phyloP scores from a whole-genome alignment of 768 basidiomycete species.

The Tricholoma hemisulphureum region DNA sequence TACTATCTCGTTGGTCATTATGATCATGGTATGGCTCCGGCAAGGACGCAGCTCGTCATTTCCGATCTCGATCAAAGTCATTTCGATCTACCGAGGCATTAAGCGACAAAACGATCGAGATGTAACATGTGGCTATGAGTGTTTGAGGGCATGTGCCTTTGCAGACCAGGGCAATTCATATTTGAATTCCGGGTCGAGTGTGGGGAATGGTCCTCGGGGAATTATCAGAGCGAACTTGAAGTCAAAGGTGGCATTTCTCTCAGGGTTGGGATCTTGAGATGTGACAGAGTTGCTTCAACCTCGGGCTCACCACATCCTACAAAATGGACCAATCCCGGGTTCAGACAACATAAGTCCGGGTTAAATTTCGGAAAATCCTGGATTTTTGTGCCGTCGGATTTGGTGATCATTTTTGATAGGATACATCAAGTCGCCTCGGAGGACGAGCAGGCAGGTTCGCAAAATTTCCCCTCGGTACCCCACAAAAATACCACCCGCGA shows the following conservation, averaged over 20 bases:
- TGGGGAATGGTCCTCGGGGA: conserved; percentile 2
- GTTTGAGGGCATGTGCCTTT: neutral
- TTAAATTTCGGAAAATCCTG: conserved; percentile 10
- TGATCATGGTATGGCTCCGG: too few species aligned
- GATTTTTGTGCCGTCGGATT: conserved; percentile 8
- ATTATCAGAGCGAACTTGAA: neutral
- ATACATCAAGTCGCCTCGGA: conserved; percentile 12
- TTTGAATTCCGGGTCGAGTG: neutral
- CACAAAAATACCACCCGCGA: too few species aligned
- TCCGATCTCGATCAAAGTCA: neutral
- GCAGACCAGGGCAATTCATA: neutral
- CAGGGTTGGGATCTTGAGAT: conserved; percentile 9
- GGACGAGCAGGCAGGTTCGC: neutral
- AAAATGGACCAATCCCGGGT: conserved; percentile 10
- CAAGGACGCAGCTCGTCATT: too few species aligned
- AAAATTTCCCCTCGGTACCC: neutral
- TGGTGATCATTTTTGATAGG: conserved; percentile 4
- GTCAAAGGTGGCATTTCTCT: neutral
- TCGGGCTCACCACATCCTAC: conserved; percentile 8
- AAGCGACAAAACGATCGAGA: neutral
- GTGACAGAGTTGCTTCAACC: conserved; percentile 2
- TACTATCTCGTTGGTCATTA: too few species aligned
- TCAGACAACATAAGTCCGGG: conserved; percentile 5
- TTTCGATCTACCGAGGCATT: neutral
- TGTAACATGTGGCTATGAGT: neutral